Percentiles rank a stretch among this genome's conserved stretches.
Conservation (phyloP, 2,329 filamentous ascomycete genomes). For the Aureobasidium sp. region DNA sequence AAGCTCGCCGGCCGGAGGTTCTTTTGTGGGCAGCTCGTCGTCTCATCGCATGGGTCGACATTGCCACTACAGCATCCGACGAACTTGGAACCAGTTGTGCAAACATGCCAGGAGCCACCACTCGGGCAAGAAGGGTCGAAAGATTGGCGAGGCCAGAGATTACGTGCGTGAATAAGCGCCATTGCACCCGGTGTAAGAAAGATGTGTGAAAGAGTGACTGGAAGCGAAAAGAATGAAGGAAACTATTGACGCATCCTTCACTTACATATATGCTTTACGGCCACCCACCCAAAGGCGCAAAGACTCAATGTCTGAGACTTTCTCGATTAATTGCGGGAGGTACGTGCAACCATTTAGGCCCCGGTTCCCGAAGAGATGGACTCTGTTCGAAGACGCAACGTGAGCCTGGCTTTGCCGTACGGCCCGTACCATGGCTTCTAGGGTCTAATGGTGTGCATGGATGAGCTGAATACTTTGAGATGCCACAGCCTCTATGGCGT, state of each 20-base stretch:
- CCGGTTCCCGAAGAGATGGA: conserved; percentile 2
- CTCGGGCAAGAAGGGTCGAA: conserved; percentile 16
- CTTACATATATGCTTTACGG: conserved; percentile 19
- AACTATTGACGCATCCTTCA: not conserved
- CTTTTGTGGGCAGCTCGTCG: conserved; percentile 7
- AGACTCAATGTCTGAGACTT: conserved; percentile 13
- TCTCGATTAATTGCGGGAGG: conserved; percentile 14
- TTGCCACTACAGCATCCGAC: conserved; percentile 19
- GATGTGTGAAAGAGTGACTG: not conserved
- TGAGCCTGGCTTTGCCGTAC: conserved; percentile 14
- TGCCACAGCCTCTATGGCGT: not conserved
- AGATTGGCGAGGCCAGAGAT: conserved; percentile 12
- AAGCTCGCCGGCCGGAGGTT: conserved; percentile 19
- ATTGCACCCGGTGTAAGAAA: conserved; percentile 1
- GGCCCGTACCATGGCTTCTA: conserved; percentile 19
- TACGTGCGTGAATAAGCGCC: conserved; percentile 9
- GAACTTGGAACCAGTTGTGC: conserved; percentile 17
- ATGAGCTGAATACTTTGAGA: not conserved
- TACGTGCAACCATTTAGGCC: conserved; percentile 16
- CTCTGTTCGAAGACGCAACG: conserved; percentile 3
- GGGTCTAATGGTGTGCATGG: not conserved
- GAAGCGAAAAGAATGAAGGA: not conserved
- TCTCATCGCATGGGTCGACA: conserved; percentile 15
- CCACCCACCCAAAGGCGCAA: conserved; percentile 10
- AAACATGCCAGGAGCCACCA: conserved; percentile 16